Percentiles rank a stretch among this genome's conserved stretches.
Evolutionary conservation across 768 basidiomycete genomes (phyloP).

Genomic region (Suillus fuscotomentosus): DNA sequence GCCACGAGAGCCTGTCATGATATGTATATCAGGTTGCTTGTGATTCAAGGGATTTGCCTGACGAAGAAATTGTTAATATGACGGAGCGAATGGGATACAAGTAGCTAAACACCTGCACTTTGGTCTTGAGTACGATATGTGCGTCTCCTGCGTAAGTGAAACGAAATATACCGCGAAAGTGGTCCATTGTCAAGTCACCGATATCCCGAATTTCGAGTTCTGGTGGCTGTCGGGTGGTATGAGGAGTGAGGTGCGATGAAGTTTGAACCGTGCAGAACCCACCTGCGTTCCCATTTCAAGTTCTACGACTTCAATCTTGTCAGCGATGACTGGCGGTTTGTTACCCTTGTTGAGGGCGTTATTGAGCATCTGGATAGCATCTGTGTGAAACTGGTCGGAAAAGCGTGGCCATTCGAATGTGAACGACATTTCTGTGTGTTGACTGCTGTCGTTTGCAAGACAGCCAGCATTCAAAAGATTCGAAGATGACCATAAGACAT

Average conservation of each 20-base stretch:
- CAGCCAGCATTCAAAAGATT: not conserved
- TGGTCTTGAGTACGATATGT: conserved; percentile 80
- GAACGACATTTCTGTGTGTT: conserved; percentile 61
- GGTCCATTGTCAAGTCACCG: conserved; percentile 92
- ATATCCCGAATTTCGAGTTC: conserved; percentile 97
- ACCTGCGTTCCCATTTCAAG: conserved; percentile 99
- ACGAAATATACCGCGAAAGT: conserved; percentile 96
- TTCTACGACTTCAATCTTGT: conserved; percentile 96
- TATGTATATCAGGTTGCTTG: conserved; percentile 86
- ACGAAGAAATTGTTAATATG: conserved; percentile 8
- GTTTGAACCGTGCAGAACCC: conserved; percentile 14
- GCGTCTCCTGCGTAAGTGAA: conserved; percentile 95
- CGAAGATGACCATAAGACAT: not conserved
- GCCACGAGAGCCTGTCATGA: conserved; percentile 78
- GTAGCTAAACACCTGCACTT: conserved; percentile 72
- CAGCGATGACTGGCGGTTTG: conserved; percentile 97
- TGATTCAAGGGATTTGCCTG: conserved; percentile 95
- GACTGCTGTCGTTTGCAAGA: not conserved
- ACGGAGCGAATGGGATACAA: not conserved
- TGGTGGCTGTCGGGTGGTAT: conserved; percentile 66
- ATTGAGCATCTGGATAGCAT: conserved; percentile 96
- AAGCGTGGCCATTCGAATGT: conserved; percentile 97
- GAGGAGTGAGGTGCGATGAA: not conserved
- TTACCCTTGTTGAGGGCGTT: conserved; percentile 96
- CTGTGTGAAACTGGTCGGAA: conserved; percentile 93